Base-by-base conservation (phyloP, 345 rosid species). In the Lumnitzera littorea region DNA sequence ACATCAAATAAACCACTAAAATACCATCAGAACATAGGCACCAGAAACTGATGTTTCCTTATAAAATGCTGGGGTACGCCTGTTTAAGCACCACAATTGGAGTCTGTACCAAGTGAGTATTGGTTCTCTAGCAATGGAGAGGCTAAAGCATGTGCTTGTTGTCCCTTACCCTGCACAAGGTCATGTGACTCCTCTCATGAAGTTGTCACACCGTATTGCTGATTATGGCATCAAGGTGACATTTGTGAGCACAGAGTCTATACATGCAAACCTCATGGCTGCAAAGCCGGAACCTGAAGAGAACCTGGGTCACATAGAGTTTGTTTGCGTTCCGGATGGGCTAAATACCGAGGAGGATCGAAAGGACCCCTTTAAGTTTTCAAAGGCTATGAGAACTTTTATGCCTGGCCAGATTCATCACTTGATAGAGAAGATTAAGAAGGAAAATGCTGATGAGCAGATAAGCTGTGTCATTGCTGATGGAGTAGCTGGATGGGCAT, bases 161-260 rank as follows among this genome's bases (percentile, higher is more conserved):
- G 17, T 71, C 27, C 62, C 76, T 29, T 65, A 14, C 15, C 72
- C 76, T n/a, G 67, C 62, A 49, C 72, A 72, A 72, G 75, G 67
- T 36, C 71, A 72, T 46, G 55, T 67, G 24, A 50, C 56, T 1
- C 74, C 78, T 41, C 74, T 77, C 2, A 57, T 77, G 70, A 77
- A 73, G 48, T n/a, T 77, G 58, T 50, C 81, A 2, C 51, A 61
- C 31, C 31, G 58, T 36, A 58, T 77, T 24, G 77, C 75, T 24
- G 55, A 60, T 55, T 56, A 67, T 25, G 78, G 75, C 0, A 48
- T 77, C 65, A 70, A 64, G 62, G 73, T 77, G 46, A 77, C 82
- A 0, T 73, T 73, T 31, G 74, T 71, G 24, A 71, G 49, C 62
- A 58, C 70, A 1, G 68, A 68, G n/a, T 60, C 20, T 61, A 51